Conservation (phyloP, 139 green algal species). For the Coelastrella sp. region DNA sequence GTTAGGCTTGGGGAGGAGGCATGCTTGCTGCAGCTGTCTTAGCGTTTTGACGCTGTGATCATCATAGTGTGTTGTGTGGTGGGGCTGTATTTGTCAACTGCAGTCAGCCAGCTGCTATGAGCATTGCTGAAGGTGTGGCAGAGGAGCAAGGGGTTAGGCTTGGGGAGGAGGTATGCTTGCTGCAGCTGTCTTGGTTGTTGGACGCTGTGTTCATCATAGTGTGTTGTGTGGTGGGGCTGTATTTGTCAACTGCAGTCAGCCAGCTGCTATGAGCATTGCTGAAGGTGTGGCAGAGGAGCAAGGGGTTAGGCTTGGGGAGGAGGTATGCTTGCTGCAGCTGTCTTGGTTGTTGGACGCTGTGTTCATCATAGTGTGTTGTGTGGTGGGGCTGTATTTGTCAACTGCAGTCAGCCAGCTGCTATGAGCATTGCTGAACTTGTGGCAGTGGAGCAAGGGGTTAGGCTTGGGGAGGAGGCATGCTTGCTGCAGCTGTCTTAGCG, state of each 20-base stretch:
- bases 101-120: constrained; percentile 72
- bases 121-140: constrained; percentile 95
- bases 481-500: no score
- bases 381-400: no score
- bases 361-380: no score
- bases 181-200: not conserved
- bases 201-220: no score
- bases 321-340: constrained; percentile 65
- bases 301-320: constrained; percentile 85
- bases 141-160: constrained; percentile 93
- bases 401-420: no score
- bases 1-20: constrained; percentile 90
- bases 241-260: no score
- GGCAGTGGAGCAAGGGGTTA: constrained; percentile 91
- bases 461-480: constrained; percentile 87
- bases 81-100: no score
- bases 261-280: constrained; percentile 92
- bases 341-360: not conserved
- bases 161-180: constrained; percentile 82
- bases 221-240: no score
- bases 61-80: no score
- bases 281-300: constrained; percentile 98
- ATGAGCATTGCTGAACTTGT: constrained; percentile 98
- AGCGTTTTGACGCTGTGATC: not conserved
- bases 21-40: not conserved